Percentiles rank a stretch among this genome's conserved stretches.
Evolutionary conservation across 1,139 yeast genomes (phyloP).

Genomic region (Geotrichum carabidarum): DNA sequence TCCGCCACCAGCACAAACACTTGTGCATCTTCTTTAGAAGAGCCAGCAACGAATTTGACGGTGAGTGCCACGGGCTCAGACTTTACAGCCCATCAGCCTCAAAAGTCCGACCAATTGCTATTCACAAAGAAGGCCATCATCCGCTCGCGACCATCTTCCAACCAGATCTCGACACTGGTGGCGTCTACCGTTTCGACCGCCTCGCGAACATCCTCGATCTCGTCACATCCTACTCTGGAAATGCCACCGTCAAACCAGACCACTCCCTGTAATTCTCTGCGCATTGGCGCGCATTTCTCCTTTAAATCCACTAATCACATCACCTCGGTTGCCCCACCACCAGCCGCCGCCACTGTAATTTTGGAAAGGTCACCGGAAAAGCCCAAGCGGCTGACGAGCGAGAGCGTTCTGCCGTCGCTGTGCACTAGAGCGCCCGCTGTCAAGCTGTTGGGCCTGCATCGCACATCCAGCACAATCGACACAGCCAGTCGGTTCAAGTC

Average conservation of each 20-base stretch:
- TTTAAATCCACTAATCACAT: neutral
- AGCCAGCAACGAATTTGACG: neutral
- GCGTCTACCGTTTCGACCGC: neutral
- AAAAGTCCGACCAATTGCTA: conserved; percentile 1
- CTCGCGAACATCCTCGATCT: neutral
- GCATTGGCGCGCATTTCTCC: conserved; percentile 2
- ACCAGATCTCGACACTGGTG: conserved; percentile 1
- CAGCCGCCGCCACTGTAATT: neutral
- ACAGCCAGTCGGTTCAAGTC: neutral
- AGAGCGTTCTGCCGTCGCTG: conserved; percentile 12
- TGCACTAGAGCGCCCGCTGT: conserved; percentile 7
- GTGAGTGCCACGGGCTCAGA: neutral
- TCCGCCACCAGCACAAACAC: neutral
- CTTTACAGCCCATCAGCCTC: neutral
- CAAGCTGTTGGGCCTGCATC: conserved; percentile 2
- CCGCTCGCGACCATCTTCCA: conserved; percentile 4
- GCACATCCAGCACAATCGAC: neutral
- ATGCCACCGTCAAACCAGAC: neutral
- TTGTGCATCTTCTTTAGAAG: neutral
- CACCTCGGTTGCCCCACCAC: neutral
- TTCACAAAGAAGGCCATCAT: conserved; percentile 8
- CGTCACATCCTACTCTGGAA: neutral
- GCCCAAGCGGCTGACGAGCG: conserved; percentile 5
- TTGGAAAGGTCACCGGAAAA: conserved; percentile 1
- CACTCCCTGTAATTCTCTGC: neutral